Evolutionary conservation across 768 basidiomycete species (phyloP).

Genomic region (Aureoboletus auriporus): DNA sequence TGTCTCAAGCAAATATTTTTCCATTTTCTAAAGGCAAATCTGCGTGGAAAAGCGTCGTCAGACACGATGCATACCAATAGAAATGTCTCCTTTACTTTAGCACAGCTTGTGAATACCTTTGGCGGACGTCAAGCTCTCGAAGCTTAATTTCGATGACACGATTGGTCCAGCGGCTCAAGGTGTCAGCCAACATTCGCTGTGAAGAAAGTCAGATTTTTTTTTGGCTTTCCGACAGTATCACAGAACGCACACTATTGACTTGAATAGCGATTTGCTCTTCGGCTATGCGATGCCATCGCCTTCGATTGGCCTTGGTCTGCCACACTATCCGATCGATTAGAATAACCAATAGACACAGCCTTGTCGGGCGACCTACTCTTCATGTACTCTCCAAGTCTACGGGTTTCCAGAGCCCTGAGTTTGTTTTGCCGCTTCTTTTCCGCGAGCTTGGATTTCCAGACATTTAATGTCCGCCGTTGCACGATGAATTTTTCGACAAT

Average conservation of each 20-base stretch:
- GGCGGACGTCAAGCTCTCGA: slow-evolving; percentile 61
- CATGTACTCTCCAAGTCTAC: slow-evolving; percentile 27
- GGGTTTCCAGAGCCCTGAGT: slow-evolving; percentile 40
- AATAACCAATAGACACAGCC: slow-evolving; percentile 1
- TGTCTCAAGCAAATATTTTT: slow-evolving; percentile 56
- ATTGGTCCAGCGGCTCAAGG: slow-evolving; percentile 63
- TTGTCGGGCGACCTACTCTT: slow-evolving; percentile 30
- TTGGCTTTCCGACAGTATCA: background rate
- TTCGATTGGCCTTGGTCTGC: slow-evolving; percentile 36
- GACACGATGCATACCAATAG: slow-evolving; percentile 11
- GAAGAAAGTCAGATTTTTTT: slow-evolving; percentile 3
- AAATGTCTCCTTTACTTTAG: slow-evolving; percentile 30
- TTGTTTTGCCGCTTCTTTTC: slow-evolving; percentile 42
- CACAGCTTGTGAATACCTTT: slow-evolving; percentile 38
- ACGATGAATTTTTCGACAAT: slow-evolving; percentile 50
- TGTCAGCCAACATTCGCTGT: slow-evolving; percentile 50
- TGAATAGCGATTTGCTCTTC: slow-evolving; percentile 41
- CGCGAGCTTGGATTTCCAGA: slow-evolving; percentile 45
- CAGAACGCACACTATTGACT: slow-evolving; percentile 36
- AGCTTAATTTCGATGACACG: slow-evolving; percentile 71
- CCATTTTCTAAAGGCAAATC: slow-evolving; percentile 67
- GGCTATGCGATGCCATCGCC: slow-evolving; percentile 38
- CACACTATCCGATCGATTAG: slow-evolving; percentile 38
- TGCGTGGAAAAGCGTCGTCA: slow-evolving; percentile 29
- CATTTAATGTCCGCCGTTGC: slow-evolving; percentile 42